Evolutionary conservation across 2,329 filamentous ascomycete genomes (phyloP), one percentile per base, ranked within the genome.

Genomic region (Fusarium pseudograminearum): DNA sequence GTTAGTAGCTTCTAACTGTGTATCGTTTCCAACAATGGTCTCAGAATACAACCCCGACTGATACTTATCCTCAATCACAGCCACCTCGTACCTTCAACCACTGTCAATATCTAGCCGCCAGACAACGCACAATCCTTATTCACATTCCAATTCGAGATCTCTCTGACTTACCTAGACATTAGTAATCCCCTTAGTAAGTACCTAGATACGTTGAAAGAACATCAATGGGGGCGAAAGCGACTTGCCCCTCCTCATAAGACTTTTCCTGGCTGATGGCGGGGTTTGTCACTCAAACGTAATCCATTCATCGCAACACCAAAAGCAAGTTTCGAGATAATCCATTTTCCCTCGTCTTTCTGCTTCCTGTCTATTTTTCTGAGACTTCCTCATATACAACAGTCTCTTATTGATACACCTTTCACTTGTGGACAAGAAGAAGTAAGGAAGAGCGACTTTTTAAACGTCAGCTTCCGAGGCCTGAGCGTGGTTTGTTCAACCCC

Each of bases 201-300:
- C 15, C 24, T 14, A 7, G 14, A 44, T 58, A 40, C 31, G 45
- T 54, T 30, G 30, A 24, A 42, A 51, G 55, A 50, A 51, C 44
- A 44, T 63, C 53, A 51, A 45, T 34, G 22, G 48, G 36, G 36
- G 28, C 31, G 31, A 34, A 63, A 26, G 34, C 55, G 42, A 31
- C 10, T 18, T 45, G 52, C 52, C 63, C 63, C 52, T 52, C 68
- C 68, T 53, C 56, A 33, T 33, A 12, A 45, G 53, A 26, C 31
- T 24, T 61, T 24, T 14, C 42, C 38, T 61, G 45, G 46, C 60
- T 57, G 59, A 60, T 52, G 45, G 67, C 45, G 62, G 67, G 67
- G 66, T 66, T 57, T 67, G 58, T 59, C 65, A 68, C 48, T 46
- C 31, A 51, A 57, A 69, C 66, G 66, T 69, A 69, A 69, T 69